Evolutionary conservation across 805 yeast genomes (phyloP).

Genomic region (Pichia paraexigua): DNA sequence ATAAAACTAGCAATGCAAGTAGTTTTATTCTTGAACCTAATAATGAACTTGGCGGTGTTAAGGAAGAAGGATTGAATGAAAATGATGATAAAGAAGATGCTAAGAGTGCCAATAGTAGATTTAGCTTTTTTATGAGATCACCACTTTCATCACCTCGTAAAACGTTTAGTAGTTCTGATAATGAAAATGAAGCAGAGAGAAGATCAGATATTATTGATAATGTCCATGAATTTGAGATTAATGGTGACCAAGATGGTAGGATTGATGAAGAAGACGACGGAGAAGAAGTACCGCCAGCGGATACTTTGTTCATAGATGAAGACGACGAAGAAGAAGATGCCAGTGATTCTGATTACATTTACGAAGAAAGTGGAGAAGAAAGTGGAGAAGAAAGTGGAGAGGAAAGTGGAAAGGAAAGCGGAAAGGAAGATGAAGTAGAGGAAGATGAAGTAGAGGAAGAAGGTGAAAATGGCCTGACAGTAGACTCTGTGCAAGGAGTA

Average conservation of each 20-base stretch:
- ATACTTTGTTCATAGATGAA: conserved; percentile 16
- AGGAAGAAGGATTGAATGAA: background rate
- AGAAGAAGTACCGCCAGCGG: background rate
- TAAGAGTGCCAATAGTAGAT: conserved; percentile 3
- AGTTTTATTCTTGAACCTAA: background rate
- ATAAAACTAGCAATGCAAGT: background rate
- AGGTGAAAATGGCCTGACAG: conserved; percentile 8
- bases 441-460: conserved; percentile 11
- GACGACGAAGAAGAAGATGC: conserved; percentile 18
- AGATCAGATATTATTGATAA: background rate
- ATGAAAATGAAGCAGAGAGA: background rate
- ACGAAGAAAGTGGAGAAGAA: conserved; percentile 13
- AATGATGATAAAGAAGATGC: conserved; percentile 3
- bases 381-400: conserved; percentile 12
- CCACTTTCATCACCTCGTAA: conserved; percentile 5
- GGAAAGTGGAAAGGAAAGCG: conserved; percentile 13
- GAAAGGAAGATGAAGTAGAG: no score
- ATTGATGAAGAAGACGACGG: background rate
- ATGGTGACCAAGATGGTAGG: background rate
- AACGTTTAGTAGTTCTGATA: background rate
- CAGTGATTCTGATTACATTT: conserved; percentile 8
- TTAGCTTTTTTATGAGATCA: conserved; percentile 6
- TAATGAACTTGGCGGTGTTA: background rate
- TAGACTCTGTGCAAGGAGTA: background rate
- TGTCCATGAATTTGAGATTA: background rate